phyloP scores from a whole-genome alignment of 2,329 filamentous ascomycete species.

The Ophiostoma quercus region DNA sequence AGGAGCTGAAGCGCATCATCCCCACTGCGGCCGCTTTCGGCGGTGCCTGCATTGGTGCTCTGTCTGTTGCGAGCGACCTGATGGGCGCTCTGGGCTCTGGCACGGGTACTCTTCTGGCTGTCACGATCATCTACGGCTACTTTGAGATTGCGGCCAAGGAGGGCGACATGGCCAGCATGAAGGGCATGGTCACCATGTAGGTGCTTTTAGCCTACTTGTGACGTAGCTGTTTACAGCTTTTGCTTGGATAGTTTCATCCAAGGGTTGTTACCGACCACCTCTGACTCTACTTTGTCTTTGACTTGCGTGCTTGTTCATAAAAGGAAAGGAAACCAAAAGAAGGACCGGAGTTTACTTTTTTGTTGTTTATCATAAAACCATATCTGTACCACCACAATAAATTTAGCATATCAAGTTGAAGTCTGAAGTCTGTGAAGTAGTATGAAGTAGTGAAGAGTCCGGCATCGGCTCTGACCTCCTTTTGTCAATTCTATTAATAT shows the following conservation, averaged over 20 bases:
- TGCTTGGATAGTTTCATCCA: too few relatives aligned
- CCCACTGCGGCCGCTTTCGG: conserved; percentile 97
- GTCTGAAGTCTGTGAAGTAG: not conserved
- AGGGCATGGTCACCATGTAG: conserved; percentile 55
- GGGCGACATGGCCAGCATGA: conserved; percentile 82
- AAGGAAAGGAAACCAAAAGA: not conserved
- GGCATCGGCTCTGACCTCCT: not conserved
- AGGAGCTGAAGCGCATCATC: conserved; percentile 98
- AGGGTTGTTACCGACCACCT: not conserved
- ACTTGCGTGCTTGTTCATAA: not conserved
- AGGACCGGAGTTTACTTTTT: not conserved
- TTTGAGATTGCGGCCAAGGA: conserved; percentile 99
- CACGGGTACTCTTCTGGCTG: conserved; percentile 95
- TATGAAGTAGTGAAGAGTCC: not conserved
- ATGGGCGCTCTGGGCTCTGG: conserved; percentile 93
- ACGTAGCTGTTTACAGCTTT: not conserved
- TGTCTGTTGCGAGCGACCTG: conserved; percentile 92
- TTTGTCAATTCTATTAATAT: not conserved
- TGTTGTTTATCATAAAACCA: conserved; percentile 9
- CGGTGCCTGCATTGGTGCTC: conserved; percentile 96
- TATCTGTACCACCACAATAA: not conserved
- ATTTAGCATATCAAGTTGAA: not conserved
- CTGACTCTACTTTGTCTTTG: not conserved
- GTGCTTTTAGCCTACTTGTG: not conserved
- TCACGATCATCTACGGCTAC: conserved; percentile 99